These are phyloP conservation scores for Ophiostoma fasciatum DNA, from an alignment of 2,329 filamentous ascomycete genomes.

Conservation along the genomic window DNA sequence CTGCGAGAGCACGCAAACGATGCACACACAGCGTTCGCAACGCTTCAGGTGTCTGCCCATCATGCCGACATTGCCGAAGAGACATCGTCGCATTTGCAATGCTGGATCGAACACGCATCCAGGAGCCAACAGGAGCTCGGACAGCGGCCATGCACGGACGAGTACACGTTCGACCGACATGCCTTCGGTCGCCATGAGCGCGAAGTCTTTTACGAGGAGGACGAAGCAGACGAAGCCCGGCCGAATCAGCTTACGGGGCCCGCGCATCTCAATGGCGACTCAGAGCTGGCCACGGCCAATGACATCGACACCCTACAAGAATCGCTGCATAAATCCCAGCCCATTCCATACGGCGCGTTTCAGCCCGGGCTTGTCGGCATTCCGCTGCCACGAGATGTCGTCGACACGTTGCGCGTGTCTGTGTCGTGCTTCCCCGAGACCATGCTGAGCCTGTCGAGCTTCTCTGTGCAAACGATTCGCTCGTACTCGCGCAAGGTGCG, in stretches of 20 bases:
- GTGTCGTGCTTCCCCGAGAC: slow-evolving; percentile 44
- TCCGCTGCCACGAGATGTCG: slow-evolving; percentile 35
- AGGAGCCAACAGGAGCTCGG: slow-evolving; percentile 2
- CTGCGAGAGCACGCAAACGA: not conserved
- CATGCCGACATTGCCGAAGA: slow-evolving; percentile 1
- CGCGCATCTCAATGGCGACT: not conserved
- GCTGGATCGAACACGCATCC: slow-evolving; percentile 7
- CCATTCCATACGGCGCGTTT: not conserved
- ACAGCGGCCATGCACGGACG: not conserved
- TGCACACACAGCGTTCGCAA: not conserved
- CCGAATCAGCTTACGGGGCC: too few species aligned
- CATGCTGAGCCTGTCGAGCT: slow-evolving; percentile 38
- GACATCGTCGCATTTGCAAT: slow-evolving; percentile 5
- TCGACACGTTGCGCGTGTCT: slow-evolving; percentile 39
- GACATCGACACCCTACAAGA: not conserved
- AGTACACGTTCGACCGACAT: not conserved
- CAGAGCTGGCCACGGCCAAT: not conserved
- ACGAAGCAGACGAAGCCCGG: too few species aligned
- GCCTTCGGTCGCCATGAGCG: too few species aligned
- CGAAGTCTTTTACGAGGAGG: too few species aligned
- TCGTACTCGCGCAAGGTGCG: slow-evolving; percentile 37
- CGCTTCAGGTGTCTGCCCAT: not conserved
- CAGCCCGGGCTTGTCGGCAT: slow-evolving; percentile 14
- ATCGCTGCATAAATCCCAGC: not conserved
- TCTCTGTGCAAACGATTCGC: slow-evolving; percentile 43